These are phyloP conservation scores for Luvunga scandens DNA, from an alignment of 345 rosid species.

Conservation along the genomic window DNA sequence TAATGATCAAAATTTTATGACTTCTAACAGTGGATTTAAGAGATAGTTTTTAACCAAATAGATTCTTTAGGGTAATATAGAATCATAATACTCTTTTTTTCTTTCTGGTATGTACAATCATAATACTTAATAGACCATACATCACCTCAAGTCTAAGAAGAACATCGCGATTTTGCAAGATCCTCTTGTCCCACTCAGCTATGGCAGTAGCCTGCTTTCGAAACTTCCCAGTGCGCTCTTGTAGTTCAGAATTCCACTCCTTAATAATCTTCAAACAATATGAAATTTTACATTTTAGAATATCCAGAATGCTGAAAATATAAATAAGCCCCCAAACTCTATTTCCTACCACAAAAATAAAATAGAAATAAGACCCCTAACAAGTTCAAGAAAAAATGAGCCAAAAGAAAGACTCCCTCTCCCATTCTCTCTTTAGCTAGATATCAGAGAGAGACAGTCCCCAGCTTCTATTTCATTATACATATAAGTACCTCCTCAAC, in stretches of 20 bases:
- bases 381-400: background rate
- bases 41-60: background rate
- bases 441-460: background rate
- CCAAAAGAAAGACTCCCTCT: background rate
- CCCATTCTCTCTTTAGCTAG: background rate
- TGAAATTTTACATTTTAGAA: background rate
- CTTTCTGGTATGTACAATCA: background rate
- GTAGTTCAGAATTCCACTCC: slow-evolving; percentile 95
- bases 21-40: background rate
- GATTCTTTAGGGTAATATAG: background rate
- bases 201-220: slow-evolving; percentile 89
- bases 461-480: background rate
- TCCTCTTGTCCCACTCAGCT: slow-evolving; percentile 98
- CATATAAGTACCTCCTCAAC: slow-evolving; percentile 78
- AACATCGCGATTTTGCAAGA: slow-evolving; percentile 93
- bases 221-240: slow-evolving; percentile 88
- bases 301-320: background rate
- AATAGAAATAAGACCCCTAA: background rate
- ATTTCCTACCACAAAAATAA: background rate
- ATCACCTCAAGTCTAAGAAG: slow-evolving; percentile 95
- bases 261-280: slow-evolving; percentile 69
- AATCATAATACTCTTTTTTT: background rate
- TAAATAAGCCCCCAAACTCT: background rate
- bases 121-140: slow-evolving; percentile 7
- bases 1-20: background rate